A percentile compares a stretch with the other conserved stretches of the same genome.
Evolutionary conservation across 495 filamentous ascomycete species (phyloP).

Genomic region (Neurospora africana): DNA sequence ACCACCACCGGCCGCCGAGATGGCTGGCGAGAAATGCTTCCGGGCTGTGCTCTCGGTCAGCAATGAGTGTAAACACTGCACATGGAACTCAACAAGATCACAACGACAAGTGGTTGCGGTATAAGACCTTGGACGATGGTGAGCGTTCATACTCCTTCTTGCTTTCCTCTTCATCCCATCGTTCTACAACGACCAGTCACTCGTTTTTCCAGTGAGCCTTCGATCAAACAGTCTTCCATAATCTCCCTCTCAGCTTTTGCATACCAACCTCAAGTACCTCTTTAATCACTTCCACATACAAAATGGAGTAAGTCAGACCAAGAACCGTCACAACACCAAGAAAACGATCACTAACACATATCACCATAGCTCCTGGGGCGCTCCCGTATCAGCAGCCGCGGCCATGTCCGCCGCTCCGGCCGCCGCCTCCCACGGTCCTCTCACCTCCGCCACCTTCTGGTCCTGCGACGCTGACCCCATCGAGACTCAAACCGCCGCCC

Average conservation of each 20-base stretch:
- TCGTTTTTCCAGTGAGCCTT: neutral
- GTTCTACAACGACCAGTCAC: neutral
- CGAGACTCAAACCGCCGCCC: conserved; percentile 9
- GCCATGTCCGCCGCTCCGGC: neutral
- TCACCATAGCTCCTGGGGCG: neutral
- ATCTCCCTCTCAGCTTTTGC: neutral
- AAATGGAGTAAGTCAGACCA: conserved; percentile 2
- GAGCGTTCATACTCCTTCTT: neutral
- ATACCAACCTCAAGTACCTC: neutral
- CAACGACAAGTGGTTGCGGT: neutral
- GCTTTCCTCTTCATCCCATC: neutral
- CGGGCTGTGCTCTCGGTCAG: neutral
- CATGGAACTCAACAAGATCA: neutral
- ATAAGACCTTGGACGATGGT: neutral
- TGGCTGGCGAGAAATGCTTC: neutral
- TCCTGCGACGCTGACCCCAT: conserved; percentile 5
- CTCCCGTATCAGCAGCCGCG: neutral
- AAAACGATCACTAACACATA: neutral
- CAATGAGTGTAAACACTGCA: neutral
- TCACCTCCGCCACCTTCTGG: conserved; percentile 8
- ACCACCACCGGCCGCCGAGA: neutral
- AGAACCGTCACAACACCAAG: neutral
- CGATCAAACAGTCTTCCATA: neutral
- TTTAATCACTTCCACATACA: neutral
- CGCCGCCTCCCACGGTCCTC: neutral